Evolutionary conservation across 805 yeast genomes (phyloP), one percentile per base, ranked within the genome.

Genomic region (Candida nemodendra): DNA sequence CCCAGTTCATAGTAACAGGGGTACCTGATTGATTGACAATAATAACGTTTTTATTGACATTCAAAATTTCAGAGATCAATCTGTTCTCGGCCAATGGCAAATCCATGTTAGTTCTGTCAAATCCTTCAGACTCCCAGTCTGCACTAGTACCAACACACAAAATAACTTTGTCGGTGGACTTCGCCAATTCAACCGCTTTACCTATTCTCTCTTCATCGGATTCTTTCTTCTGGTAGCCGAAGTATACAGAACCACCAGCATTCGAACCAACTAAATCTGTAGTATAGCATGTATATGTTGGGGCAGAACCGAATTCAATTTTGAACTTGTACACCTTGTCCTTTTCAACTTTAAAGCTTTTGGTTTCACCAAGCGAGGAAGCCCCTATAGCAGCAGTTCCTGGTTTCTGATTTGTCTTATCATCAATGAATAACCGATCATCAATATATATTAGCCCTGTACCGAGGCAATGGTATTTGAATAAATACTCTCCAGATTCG

Each of bases 91-190:
- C 45, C 9, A 72, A 71, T 18, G 84, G 84, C 24, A 76, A 61
- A 29, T 66, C 65, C 73, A 78, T 61, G 51, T 62, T 46, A 4
- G 53, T 51, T 47, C 84, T 62, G 53, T 78, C 84, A 44, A 61
- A 69, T 29, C 83, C 81, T 55, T 78, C 84, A 16, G 74, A 59
- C 54, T 79, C 84, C 70, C 74, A 76, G 26, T 75, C 81, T 23
- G 59, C 57, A 45, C 70, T 66, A 43, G 74, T 60, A 22, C 84
- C 84, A 35, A 72, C 60, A 35, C 65, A 54, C 30, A 78, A 47
- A n/a, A 78, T 55, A 14, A 75, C 81, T 51, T 74, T 74, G 44
- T 78, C 83, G 19, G 57, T 76, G 2, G 50, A 25, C 44, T 64
- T 61, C 25, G 84, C 84, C 24, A 71, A 37, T 11, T 57, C 68